phyloP scores from a whole-genome alignment of 495 filamentous ascomycete genomes.

The Acidiella bohemica region DNA sequence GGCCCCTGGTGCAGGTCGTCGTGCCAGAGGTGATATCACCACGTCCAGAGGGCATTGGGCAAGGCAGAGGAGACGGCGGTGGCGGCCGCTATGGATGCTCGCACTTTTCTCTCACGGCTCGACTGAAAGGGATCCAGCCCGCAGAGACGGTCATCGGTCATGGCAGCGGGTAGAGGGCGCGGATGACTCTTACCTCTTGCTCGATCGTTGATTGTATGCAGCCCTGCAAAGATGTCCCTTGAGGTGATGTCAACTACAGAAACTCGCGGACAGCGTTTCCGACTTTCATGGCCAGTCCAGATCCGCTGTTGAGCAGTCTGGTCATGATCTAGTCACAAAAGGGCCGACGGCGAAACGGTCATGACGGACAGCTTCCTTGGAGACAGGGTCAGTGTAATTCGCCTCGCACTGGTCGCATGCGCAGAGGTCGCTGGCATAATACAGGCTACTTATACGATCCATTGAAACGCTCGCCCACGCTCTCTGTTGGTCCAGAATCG shows the following conservation, averaged over 20 bases:
- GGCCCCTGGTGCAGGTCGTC: neutral
- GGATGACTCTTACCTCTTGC: no score
- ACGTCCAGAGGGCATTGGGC: neutral
- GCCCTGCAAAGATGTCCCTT: no score
- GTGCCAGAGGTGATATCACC: neutral
- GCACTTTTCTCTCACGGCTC: neutral
- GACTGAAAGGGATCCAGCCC: neutral
- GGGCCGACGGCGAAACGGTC: no score
- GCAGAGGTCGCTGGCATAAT: neutral
- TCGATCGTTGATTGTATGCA: no score
- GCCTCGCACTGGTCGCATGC: no score
- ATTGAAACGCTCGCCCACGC: neutral
- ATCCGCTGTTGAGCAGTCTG: neutral
- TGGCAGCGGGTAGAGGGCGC: neutral
- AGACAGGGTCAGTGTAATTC: no score
- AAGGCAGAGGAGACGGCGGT: neutral
- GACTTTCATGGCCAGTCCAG: no score
- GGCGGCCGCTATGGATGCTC: neutral
- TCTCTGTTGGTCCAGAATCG: neutral
- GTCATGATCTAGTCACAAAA: neutral
- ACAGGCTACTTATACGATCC: neutral
- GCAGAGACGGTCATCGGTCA: neutral
- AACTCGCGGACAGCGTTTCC: no score
- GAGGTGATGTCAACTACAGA: no score
- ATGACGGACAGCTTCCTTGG: no score